These are phyloP conservation scores for Euphorbia neoarborescens DNA, from an alignment of 441 rosid genomes.

Conservation along the genomic window DNA sequence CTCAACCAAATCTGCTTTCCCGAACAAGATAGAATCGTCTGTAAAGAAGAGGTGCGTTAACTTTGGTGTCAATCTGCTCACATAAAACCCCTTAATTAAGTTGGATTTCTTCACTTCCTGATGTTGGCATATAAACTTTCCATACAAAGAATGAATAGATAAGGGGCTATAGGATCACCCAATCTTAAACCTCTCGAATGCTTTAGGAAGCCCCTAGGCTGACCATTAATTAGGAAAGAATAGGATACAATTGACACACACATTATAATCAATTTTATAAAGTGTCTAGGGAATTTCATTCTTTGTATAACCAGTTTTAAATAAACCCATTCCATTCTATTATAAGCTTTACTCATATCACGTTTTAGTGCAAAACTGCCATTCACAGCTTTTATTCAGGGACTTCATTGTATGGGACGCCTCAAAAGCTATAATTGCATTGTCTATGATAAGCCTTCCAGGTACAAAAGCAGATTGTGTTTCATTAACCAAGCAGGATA, in stretches of 20 bases:
- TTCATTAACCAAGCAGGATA: no score
- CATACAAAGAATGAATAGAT: background rate
- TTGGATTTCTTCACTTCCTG: no score
- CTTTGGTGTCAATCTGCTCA: no score
- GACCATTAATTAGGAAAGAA: background rate
- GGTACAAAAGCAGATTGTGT: no score
- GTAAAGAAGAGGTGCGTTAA: no score
- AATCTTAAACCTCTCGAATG: background rate
- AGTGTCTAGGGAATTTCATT: background rate
- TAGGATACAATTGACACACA: background rate
- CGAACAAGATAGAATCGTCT: no score
- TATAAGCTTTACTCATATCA: constrained; percentile 6
- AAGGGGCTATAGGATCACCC: background rate
- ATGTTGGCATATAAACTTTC: background rate
- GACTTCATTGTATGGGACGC: no score
- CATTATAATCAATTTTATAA: background rate
- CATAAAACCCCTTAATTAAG: no score
- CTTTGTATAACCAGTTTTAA: background rate
- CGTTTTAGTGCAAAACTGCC: background rate
- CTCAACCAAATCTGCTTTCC: no score
- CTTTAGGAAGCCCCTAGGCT: background rate
- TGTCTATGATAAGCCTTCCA: no score
- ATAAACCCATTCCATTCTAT: background rate
- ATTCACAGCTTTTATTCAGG: background rate
- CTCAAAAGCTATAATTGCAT: no score